Evolutionary conservation across 495 filamentous ascomycete genomes (phyloP).

Genomic region (Penicillium nucicola): DNA sequence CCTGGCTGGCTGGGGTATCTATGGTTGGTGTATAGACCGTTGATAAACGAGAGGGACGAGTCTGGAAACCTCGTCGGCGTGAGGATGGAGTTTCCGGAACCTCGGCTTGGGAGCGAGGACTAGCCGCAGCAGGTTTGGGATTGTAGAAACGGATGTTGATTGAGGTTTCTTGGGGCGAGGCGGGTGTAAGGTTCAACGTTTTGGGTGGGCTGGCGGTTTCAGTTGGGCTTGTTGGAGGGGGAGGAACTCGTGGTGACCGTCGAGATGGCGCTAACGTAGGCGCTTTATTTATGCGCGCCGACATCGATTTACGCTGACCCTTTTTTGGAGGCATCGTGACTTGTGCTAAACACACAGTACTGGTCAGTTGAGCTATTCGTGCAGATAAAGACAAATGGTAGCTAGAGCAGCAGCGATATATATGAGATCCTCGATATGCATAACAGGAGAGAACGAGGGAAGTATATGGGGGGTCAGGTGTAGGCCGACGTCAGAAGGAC

Average conservation of each 20-base stretch:
- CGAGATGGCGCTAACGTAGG: slow-evolving; percentile 18
- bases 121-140: slow-evolving; percentile 7
- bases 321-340: slow-evolving; percentile 24
- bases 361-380: slow-evolving; percentile 9
- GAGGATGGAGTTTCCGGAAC: slow-evolving; percentile 11
- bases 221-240: slow-evolving; percentile 2
- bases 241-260: slow-evolving; percentile 18
- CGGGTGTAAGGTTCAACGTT: slow-evolving; percentile 5
- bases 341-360: slow-evolving; percentile 6
- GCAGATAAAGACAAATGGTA: slow-evolving; percentile 2
- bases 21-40: slow-evolving; percentile 22
- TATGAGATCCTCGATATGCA: background rate
- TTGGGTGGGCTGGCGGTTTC: slow-evolving; percentile 1
- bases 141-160: slow-evolving; percentile 14
- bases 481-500: slow-evolving; percentile 18
- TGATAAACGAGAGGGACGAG: slow-evolving; percentile 22
- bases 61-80: slow-evolving; percentile 17
- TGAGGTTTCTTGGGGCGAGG: slow-evolving; percentile 7
- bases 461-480: slow-evolving; percentile 2
- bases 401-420: background rate
- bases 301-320: slow-evolving; percentile 21
- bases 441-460: background rate
- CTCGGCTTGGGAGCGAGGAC: background rate
- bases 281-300: slow-evolving; percentile 8
- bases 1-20: slow-evolving; percentile 10